These are phyloP conservation scores for Penicillium sp. DNA, from an alignment of 2,329 filamentous ascomycete species.

Conservation along the genomic window DNA sequence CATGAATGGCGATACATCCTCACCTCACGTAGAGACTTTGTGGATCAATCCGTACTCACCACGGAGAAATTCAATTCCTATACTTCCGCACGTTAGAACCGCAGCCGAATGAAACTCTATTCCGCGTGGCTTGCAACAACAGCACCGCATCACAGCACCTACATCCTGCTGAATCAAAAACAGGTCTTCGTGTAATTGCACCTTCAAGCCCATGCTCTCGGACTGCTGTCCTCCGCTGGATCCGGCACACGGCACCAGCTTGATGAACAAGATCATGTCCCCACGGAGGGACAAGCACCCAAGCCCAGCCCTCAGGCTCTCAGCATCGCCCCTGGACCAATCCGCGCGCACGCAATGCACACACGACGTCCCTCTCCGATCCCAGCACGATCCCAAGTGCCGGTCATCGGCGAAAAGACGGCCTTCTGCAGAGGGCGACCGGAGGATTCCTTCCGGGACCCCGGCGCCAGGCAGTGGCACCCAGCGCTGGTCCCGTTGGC, in stretches of 20 bases:
- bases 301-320: background rate
- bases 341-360: background rate
- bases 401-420: slow-evolving; percentile 26
- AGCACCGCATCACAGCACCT: background rate
- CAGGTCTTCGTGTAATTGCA: background rate
- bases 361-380: background rate
- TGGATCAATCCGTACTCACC: background rate
- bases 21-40: background rate
- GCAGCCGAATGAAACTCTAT: background rate
- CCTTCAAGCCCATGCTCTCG: background rate
- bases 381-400: slow-evolving; percentile 8
- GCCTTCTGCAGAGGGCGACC: slow-evolving; percentile 4
- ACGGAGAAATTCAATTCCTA: background rate
- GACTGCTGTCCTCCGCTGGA: slow-evolving; percentile 13
- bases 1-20: background rate
- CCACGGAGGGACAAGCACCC: background rate
- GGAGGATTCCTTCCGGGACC: slow-evolving; percentile 17
- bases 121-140: background rate
- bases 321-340: background rate
- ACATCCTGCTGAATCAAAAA: background rate
- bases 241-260: slow-evolving; percentile 2
- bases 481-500: background rate
- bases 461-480: background rate
- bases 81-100: background rate
- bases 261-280: background rate